Conservation (phyloP, 768 basidiomycete species). For the Mycena indigotica region DNA sequence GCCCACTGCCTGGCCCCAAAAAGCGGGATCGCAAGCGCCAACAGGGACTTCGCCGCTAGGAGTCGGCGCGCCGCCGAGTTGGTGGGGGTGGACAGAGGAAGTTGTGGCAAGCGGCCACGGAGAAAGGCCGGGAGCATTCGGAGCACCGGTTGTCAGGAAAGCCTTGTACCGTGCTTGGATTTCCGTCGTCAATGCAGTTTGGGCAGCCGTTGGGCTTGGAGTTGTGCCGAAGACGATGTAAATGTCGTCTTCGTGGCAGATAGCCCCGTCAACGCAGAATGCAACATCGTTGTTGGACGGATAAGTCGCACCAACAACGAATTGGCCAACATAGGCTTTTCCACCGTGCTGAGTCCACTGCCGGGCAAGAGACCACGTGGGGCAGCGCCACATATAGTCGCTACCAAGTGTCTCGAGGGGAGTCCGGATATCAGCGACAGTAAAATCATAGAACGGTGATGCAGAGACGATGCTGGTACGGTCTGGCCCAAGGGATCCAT, state of each 20-base stretch:
- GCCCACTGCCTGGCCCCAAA: constrained; percentile 65
- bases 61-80: constrained; percentile 54
- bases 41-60: constrained; percentile 44
- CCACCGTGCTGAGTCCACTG: constrained; percentile 69
- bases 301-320: constrained; percentile 68
- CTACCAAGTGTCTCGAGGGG: constrained; percentile 63
- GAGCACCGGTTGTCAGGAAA: constrained; percentile 64
- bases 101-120: constrained; percentile 58
- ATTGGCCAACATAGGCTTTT: constrained; percentile 66
- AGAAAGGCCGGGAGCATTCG: constrained; percentile 54
- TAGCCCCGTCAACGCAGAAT: constrained; percentile 60
- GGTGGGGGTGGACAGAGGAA: constrained; percentile 55
- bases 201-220: constrained; percentile 53
- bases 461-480: constrained; percentile 46
- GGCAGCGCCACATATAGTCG: constrained; percentile 71
- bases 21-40: constrained; percentile 63
- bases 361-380: constrained; percentile 70
- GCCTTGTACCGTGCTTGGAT: constrained; percentile 70
- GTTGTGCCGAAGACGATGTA: constrained; percentile 72
- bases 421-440: constrained; percentile 51
- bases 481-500: constrained; percentile 46
- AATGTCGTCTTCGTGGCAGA: constrained; percentile 86
- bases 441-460: constrained; percentile 49
- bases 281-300: constrained; percentile 59
- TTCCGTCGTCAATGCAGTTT: constrained; percentile 61